Evolutionary conservation across 768 basidiomycete genomes (phyloP).

Genomic region (Boletus pseudopeckii): DNA sequence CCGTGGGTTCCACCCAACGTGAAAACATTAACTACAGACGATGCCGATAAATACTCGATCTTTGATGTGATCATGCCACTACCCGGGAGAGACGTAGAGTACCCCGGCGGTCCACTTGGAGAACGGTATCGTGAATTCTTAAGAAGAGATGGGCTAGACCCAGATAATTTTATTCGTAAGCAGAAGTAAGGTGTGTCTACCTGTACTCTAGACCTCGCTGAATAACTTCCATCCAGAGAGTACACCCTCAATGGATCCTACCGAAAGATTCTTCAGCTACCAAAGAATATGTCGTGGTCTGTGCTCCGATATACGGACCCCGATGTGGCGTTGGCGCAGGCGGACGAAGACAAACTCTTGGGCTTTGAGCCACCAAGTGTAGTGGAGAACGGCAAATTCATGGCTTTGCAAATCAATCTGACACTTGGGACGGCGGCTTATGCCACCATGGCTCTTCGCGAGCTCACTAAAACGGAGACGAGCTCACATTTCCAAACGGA

Average conservation of each 20-base stretch:
- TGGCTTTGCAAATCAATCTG: slow-evolving; percentile 82
- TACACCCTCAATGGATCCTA: slow-evolving; percentile 93
- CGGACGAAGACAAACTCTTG: slow-evolving; percentile 91
- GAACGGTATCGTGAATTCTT: slow-evolving; percentile 83
- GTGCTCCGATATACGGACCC: slow-evolving; percentile 90
- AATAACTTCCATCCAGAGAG: slow-evolving; percentile 51
- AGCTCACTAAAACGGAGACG: slow-evolving; percentile 94
- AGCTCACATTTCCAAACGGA: slow-evolving; percentile 87
- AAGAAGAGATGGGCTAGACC: slow-evolving; percentile 82
- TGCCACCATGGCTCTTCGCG: slow-evolving; percentile 96
- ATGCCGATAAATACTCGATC: slow-evolving; percentile 78
- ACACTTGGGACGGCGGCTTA: slow-evolving; percentile 90
- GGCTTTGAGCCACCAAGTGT: slow-evolving; percentile 70
- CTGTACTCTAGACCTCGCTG: slow-evolving; percentile 1
- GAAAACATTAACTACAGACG: slow-evolving; percentile 73
- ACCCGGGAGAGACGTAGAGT: slow-evolving; percentile 91
- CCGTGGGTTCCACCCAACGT: slow-evolving; percentile 69
- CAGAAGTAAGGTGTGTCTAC: slow-evolving; percentile 61
- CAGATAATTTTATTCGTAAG: slow-evolving; percentile 82
- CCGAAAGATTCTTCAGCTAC: slow-evolving; percentile 84
- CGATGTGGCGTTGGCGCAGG: slow-evolving; percentile 85
- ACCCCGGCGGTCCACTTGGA: slow-evolving; percentile 85
- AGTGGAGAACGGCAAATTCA: slow-evolving; percentile 73
- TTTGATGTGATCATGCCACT: slow-evolving; percentile 98
- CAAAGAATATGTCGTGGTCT: slow-evolving; percentile 77